phyloP scores from a whole-genome alignment of 2,329 filamentous ascomycete genomes.

The Septoria petroselini region DNA sequence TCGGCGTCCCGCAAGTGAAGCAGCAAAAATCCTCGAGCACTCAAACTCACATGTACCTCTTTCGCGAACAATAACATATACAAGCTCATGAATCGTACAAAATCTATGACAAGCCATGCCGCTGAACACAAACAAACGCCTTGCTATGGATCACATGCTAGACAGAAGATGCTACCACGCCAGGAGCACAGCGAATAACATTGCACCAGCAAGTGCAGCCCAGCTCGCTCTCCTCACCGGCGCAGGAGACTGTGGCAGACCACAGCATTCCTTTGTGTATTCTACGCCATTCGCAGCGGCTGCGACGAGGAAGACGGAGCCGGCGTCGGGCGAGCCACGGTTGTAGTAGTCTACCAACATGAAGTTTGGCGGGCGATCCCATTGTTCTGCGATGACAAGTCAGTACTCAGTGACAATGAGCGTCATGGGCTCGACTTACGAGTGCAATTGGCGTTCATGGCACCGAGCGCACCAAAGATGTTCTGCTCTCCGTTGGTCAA shows the following conservation, averaged over 20 bases:
- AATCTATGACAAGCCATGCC: too few relatives aligned
- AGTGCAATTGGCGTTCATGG: slow-evolving; percentile 61
- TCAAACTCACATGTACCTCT: too few relatives aligned
- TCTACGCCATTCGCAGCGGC: slow-evolving; percentile 69
- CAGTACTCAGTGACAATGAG: background rate
- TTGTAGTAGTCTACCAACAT: slow-evolving; percentile 87
- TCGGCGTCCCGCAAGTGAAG: too few relatives aligned
- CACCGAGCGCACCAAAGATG: slow-evolving; percentile 65
- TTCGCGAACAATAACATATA: too few relatives aligned
- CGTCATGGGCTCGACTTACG: slow-evolving; percentile 34
- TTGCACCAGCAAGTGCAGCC: slow-evolving; percentile 14
- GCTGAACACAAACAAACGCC: background rate
- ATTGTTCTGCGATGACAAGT: slow-evolving; percentile 44
- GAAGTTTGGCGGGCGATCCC: slow-evolving; percentile 70
- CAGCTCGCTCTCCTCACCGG: slow-evolving; percentile 11
- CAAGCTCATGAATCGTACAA: too few relatives aligned
- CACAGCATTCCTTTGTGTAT: slow-evolving; percentile 61
- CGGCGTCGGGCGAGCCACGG: slow-evolving; percentile 57
- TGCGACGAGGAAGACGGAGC: slow-evolving; percentile 74
- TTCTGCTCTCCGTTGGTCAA: slow-evolving; percentile 63
- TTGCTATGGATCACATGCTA: background rate
- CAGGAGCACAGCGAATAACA: slow-evolving; percentile 13
- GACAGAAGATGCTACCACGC: background rate
- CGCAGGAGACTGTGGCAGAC: slow-evolving; percentile 30
- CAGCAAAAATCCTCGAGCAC: too few relatives aligned